Evolutionary conservation across 331 rosid species (phyloP).

Genomic region (Phaseolus coccineus): DNA sequence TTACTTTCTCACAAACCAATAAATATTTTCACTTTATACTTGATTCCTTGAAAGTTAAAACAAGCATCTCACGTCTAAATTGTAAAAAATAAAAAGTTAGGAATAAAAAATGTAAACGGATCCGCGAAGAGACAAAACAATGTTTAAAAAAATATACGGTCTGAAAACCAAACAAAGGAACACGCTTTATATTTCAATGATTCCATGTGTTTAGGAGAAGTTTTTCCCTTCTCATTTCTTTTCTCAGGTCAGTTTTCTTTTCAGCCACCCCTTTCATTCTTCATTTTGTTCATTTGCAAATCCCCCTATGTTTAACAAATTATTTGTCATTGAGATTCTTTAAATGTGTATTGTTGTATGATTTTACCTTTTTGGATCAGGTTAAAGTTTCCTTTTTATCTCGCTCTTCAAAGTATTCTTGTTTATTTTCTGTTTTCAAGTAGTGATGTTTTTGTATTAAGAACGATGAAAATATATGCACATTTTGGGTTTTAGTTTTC

Average conservation of each 20-base stretch:
- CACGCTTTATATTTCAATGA: not conserved
- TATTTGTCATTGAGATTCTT: constrained; percentile 1
- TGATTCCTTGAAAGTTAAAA: too few relatives aligned
- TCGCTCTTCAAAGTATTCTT: not conserved
- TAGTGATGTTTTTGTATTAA: not conserved
- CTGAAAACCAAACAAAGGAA: not conserved
- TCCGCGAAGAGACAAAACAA: not conserved
- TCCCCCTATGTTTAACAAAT: not conserved
- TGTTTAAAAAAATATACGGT: not conserved
- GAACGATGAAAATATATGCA: not conserved
- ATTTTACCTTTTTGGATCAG: constrained; percentile 27
- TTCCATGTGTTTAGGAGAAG: constrained; percentile 15
- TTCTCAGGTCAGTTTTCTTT: constrained; percentile 36
- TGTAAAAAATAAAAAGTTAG: too few relatives aligned
- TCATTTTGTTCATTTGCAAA: too few relatives aligned
- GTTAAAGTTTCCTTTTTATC: constrained; percentile 37
- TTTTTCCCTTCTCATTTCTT: not conserved
- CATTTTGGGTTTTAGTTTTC: not conserved
- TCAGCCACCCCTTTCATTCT: not conserved
- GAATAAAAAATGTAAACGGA: not conserved
- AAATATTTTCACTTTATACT: too few relatives aligned
- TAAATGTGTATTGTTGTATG: not conserved
- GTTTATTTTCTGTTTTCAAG: not conserved
- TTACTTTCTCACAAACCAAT: too few relatives aligned
- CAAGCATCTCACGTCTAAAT: too few relatives aligned